Evolutionary conservation across 805 yeast species (phyloP).

Genomic region (Wickerhamomyces sydowiorum): DNA sequence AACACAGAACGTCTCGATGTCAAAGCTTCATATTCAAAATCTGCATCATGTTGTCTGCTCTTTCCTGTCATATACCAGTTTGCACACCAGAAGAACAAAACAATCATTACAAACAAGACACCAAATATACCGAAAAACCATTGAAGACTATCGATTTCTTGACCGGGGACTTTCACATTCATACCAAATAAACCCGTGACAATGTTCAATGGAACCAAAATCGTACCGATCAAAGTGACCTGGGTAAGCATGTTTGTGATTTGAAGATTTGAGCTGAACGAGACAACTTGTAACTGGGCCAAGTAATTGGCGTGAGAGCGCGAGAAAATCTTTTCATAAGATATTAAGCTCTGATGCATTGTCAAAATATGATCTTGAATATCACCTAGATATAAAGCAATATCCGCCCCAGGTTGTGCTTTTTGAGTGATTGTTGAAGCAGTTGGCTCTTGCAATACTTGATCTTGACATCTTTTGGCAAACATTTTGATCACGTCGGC

Average conservation of each 20-base stretch:
- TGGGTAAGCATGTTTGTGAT: slow-evolving; percentile 84
- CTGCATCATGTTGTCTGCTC: slow-evolving; percentile 22
- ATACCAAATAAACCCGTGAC: slow-evolving; percentile 92
- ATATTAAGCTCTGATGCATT: slow-evolving; percentile 87
- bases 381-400: slow-evolving; percentile 89
- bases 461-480: slow-evolving; percentile 89
- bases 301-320: slow-evolving; percentile 88
- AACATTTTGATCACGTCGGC: slow-evolving; percentile 96
- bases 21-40: slow-evolving; percentile 1
- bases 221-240: slow-evolving; percentile 86
- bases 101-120: slow-evolving; percentile 37
- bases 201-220: slow-evolving; percentile 86
- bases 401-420: slow-evolving; percentile 79
- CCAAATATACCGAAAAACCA: slow-evolving; percentile 74
- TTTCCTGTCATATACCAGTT: slow-evolving; percentile 33
- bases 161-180: slow-evolving; percentile 89
- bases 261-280: slow-evolving; percentile 77
- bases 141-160: slow-evolving; percentile 33
- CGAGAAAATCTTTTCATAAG: slow-evolving; percentile 90
- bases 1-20: slow-evolving; percentile 29
- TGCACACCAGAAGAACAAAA: slow-evolving; percentile 34
- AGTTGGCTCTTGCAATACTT: slow-evolving; percentile 34
- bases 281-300: slow-evolving; percentile 91
- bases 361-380: slow-evolving; percentile 96
- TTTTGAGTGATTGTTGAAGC: slow-evolving; percentile 31